These are phyloP conservation scores for Plasmodium coatneyi DNA, from an alignment of 169 alveolate species.

Conservation along the genomic window DNA sequence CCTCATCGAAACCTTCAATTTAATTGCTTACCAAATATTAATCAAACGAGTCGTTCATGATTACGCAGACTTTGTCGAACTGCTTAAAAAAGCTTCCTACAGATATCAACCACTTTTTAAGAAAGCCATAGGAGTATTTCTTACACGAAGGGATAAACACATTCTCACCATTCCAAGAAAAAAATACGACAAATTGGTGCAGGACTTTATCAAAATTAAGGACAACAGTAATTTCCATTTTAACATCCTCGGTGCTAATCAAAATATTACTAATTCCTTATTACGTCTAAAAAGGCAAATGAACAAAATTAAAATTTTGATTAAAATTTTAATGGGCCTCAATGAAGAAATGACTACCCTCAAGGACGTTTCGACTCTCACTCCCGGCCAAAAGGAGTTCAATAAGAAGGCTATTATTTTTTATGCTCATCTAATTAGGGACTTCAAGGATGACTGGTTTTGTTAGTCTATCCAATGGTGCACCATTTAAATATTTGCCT, in stretches of 20 bases:
- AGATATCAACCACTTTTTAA: neutral
- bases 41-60: neutral
- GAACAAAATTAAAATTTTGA: slow-evolving; percentile 20
- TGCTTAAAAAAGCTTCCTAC: neutral
- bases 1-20: neutral
- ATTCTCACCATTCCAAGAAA: neutral
- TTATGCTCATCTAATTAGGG: neutral
- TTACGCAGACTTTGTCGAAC: neutral
- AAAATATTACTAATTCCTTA: neutral
- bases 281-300: neutral
- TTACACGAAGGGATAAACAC: neutral
- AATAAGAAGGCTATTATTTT: slow-evolving; percentile 11
- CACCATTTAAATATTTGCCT: neutral
- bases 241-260: slow-evolving; percentile 9
- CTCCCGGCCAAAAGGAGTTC: neutral
- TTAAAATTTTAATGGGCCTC: neutral
- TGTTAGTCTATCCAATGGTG: neutral
- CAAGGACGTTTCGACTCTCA: neutral
- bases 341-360: slow-evolving; percentile 5
- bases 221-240: slow-evolving; percentile 25
- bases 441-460: slow-evolving; percentile 19
- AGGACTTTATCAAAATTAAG: neutral
- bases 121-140: neutral
- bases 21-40: neutral
- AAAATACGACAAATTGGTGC: neutral